Evolutionary conservation across 2,329 filamentous ascomycete species (phyloP).

Genomic region (Pseudogymnoascus sp.): DNA sequence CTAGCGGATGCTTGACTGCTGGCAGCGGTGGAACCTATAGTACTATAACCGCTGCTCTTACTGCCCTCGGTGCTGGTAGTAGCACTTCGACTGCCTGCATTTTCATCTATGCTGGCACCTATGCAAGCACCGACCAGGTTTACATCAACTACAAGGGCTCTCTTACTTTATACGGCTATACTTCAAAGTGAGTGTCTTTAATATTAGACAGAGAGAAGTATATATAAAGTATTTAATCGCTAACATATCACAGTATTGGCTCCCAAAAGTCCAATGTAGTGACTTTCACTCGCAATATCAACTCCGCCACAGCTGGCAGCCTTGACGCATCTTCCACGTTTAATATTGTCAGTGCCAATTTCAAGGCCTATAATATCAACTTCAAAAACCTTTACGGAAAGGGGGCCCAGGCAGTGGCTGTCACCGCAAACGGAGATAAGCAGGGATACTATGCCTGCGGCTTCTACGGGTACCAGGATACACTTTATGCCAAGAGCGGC

Average conservation of each 20-base stretch:
- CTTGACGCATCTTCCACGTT: constrained; percentile 31
- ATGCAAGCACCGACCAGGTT: constrained; percentile 39
- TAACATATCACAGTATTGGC: constrained; percentile 6
- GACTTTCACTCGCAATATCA: constrained; percentile 32
- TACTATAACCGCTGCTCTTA: constrained; percentile 23
- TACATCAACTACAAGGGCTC: constrained; percentile 36
- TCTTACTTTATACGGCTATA: constrained; percentile 43
- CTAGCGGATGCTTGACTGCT: neutral
- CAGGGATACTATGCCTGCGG: constrained; percentile 47
- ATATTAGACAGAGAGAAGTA: too few relatives aligned
- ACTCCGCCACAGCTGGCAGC: constrained; percentile 30
- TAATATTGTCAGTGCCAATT: constrained; percentile 6
- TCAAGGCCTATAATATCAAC: constrained; percentile 51
- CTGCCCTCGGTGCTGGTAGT: constrained; percentile 34
- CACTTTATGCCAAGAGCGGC: constrained; percentile 38
- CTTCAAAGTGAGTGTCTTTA: constrained; percentile 15
- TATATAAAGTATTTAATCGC: neutral
- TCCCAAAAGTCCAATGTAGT: constrained; percentile 41
- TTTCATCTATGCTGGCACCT: constrained; percentile 45
- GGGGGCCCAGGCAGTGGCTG: constrained; percentile 40
- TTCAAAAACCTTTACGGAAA: constrained; percentile 38
- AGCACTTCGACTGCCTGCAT: constrained; percentile 37
- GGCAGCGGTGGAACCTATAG: neutral
- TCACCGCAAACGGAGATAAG: constrained; percentile 38
- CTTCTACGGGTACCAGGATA: constrained; percentile 47